A percentile compares a stretch with the other conserved stretches of the same genome.
phyloP scores from a whole-genome alignment of 23 red algal species.

The Gracilaria vermiculophylla region DNA sequence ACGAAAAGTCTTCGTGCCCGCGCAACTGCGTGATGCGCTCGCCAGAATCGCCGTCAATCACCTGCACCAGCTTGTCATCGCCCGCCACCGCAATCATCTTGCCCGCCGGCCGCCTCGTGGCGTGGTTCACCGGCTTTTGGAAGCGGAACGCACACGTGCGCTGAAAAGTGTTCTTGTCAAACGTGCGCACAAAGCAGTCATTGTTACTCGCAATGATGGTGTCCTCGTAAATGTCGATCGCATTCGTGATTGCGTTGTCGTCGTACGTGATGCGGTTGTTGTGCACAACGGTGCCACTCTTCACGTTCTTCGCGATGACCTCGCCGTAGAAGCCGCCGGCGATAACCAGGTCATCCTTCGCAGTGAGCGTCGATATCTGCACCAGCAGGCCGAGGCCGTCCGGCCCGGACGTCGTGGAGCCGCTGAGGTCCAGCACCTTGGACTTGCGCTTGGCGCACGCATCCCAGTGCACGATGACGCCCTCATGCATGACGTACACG shows the following conservation, averaged over 20 bases:
- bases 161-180: conserved; percentile 69
- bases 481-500: conserved; percentile 81
- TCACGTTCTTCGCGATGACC: conserved; percentile 69
- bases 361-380: conserved; percentile 74
- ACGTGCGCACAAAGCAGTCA: conserved; percentile 80
- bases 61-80: conserved; percentile 60
- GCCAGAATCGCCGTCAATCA: conserved; percentile 63
- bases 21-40: conserved; percentile 46
- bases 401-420: conserved; percentile 28
- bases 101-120: conserved; percentile 62
- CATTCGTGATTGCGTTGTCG: conserved; percentile 94
- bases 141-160: conserved; percentile 46
- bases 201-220: conserved; percentile 76
- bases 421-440: conserved; percentile 64
- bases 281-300: conserved; percentile 45
- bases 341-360: conserved; percentile 52
- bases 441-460: conserved; percentile 55
- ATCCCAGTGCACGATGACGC: conserved; percentile 72
- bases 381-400: conserved; percentile 52
- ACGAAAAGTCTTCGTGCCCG: conserved; percentile 86
- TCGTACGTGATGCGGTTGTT: conserved; percentile 78
- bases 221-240: conserved; percentile 69
- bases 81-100: conserved; percentile 78
- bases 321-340: conserved; percentile 85
- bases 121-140: conserved; percentile 74